A percentile compares a stretch with the other conserved stretches of the same genome.
Evolutionary conservation across 2,329 filamentous ascomycete genomes (phyloP).

Genomic region (Xylariaceae sp.): DNA sequence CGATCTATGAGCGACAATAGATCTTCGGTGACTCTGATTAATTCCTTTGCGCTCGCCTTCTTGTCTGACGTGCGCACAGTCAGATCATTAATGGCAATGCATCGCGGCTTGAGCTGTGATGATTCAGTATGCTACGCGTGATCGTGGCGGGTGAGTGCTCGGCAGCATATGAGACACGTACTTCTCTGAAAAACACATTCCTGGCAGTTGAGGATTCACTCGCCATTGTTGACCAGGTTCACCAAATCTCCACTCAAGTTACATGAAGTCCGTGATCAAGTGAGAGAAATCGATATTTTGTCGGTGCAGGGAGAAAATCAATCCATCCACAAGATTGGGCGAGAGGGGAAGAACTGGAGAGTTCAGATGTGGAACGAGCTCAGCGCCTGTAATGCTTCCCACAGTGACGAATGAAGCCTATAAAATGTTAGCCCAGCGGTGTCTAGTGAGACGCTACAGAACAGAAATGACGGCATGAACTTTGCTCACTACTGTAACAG

Average conservation of each 20-base stretch:
- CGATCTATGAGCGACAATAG: conserved; percentile 43
- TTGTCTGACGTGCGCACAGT: conserved; percentile 45
- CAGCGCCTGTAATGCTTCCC: neutral
- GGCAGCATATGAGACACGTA: conserved; percentile 21
- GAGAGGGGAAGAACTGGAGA: neutral
- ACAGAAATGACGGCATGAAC: neutral
- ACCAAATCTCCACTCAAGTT: neutral
- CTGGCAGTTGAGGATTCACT: conserved; percentile 22
- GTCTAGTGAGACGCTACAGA: neutral
- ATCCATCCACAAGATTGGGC: neutral
- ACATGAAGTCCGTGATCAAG: neutral
- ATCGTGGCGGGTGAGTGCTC: neutral
- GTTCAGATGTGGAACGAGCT: neutral
- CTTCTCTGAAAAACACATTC: conserved; percentile 33
- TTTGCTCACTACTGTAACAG: neutral
- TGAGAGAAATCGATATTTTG: neutral
- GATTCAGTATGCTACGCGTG: conserved; percentile 12
- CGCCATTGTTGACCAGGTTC: conserved; percentile 23
- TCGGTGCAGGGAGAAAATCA: neutral
- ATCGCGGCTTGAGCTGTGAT: conserved; percentile 56
- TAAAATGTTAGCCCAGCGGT: neutral
- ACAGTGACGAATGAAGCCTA: conserved; percentile 1
- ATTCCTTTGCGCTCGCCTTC: conserved; percentile 37
- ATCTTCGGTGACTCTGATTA: conserved; percentile 42
- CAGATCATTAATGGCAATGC: conserved; percentile 55